Evolutionary conservation across 192 early-diverging fungal species (phyloP).

Genomic region (Coemansia sp.): DNA sequence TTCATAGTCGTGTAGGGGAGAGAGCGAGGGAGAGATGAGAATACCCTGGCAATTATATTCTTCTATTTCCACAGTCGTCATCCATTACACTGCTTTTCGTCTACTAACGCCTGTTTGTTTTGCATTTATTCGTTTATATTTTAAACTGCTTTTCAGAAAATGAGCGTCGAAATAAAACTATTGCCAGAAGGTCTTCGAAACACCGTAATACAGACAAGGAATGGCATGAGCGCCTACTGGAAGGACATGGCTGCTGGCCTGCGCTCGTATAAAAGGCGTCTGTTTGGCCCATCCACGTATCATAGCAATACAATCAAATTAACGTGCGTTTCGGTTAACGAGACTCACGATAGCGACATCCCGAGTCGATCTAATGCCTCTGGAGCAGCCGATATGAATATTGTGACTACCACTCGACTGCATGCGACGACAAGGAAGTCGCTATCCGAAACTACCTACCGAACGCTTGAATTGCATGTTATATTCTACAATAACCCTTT

Average conservation of each 20-base stretch:
- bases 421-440: neutral
- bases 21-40: no score
- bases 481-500: neutral
- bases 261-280: neutral
- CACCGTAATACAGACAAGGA: neutral
- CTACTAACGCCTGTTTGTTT: no score
- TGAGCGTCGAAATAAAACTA: no score
- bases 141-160: no score
- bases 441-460: neutral
- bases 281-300: neutral
- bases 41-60: no score
- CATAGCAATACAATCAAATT: neutral
- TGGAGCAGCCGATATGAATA: neutral
- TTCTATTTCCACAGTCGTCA: no score
- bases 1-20: no score
- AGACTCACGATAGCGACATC: neutral
- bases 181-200: no score
- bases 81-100: no score
- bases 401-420: neutral
- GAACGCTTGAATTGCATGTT: conserved; percentile 2
- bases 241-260: neutral
- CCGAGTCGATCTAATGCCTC: neutral
- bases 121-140: neutral
- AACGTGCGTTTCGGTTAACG: neutral
- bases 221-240: neutral